Base-by-base conservation (phyloP, 2,329 filamentous ascomycete genomes). In the Ciborinia camelliae region DNA sequence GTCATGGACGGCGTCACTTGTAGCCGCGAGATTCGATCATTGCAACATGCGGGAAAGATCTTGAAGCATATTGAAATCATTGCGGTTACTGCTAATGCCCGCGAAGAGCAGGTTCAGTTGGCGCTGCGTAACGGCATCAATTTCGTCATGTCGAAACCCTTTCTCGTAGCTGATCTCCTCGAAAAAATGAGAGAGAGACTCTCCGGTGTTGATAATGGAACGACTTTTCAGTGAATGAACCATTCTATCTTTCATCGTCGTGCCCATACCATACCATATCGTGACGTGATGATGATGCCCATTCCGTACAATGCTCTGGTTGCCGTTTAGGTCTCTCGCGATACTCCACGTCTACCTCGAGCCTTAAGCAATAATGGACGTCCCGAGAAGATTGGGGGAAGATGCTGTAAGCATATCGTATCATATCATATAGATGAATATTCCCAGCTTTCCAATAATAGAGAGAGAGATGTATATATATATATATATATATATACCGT, bases 1-100 rank as follows among this genome's bases (percentile, higher is more conserved):
- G 77, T 90, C 20, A 88, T 89, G 80, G 87, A 91, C 69, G 89
- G 89, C 0, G 77, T 89, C 64, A 85, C 86, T 1, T 89, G 88
- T 72, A 88, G 87, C 15, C 80, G 81, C 39, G 80, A 81, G 51
- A 90, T 92, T 63, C 81, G 89, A 20, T 80, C 85, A 67, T 75
- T 89, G 64, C 59, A 84, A 82, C n/a, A 78, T 77, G 68, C 78
- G 41, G 83, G 84, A 10, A 79, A 79, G 66, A 77, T 88, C 4
- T 77, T 74, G 18, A 80, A 80, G 20, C 81, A 82, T 2, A 48
- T 74, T 8, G 70, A 73, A 43, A 71, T 75, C 20, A 72, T 75
- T 35, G 71, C 70, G 71, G 81, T 71, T 32, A 74, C 71, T 12
- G 72, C 72, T 23, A 73, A 75, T 68, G 73, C 70, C 4, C 57